Conservation (phyloP, 2,329 filamentous ascomycete genomes). For the Dendrostoma leiphaemia region DNA sequence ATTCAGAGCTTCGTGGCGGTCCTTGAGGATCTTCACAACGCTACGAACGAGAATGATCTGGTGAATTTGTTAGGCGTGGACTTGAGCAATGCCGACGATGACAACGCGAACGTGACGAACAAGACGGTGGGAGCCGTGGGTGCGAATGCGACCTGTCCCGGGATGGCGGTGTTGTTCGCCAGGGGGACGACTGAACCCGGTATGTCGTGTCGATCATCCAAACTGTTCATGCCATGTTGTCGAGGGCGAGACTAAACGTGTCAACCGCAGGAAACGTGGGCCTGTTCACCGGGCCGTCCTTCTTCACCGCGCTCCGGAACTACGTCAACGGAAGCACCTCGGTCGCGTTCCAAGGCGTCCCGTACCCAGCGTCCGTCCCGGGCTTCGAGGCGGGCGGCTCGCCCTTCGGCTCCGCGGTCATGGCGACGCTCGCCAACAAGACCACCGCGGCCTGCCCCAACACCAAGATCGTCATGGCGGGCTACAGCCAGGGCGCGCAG, state of each 20-base stretch:
- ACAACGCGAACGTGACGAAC: not conserved
- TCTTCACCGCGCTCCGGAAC: conserved; percentile 23
- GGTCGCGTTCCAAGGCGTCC: conserved; percentile 27
- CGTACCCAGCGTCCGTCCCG: conserved; percentile 24
- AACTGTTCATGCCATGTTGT: too few relatives aligned
- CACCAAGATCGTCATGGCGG: conserved; percentile 40
- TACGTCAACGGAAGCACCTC: conserved; percentile 17
- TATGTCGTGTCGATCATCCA: not conserved
- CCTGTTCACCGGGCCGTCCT: conserved; percentile 24
- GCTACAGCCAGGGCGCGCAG: conserved; percentile 33
- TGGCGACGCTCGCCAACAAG: conserved; percentile 24
- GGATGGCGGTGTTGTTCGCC: conserved; percentile 14
- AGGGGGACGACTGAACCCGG: conserved; percentile 12
- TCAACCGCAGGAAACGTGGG: conserved; percentile 26
- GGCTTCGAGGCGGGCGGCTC: conserved; percentile 25
- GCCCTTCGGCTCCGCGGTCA: conserved; percentile 11
- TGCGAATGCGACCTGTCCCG: conserved; percentile 10
- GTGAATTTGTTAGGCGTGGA: conserved; percentile 9
- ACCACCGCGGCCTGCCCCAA: conserved; percentile 29
- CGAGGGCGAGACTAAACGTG: too few relatives aligned
- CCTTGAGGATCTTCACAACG: conserved; percentile 7
- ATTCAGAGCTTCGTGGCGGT: conserved; percentile 5
- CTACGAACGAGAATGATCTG: conserved; percentile 14
- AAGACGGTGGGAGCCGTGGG: not conserved
- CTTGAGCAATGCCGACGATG: not conserved